Base-by-base conservation (phyloP, 257 asterid genomes). In the Agastache rugosa region DNA sequence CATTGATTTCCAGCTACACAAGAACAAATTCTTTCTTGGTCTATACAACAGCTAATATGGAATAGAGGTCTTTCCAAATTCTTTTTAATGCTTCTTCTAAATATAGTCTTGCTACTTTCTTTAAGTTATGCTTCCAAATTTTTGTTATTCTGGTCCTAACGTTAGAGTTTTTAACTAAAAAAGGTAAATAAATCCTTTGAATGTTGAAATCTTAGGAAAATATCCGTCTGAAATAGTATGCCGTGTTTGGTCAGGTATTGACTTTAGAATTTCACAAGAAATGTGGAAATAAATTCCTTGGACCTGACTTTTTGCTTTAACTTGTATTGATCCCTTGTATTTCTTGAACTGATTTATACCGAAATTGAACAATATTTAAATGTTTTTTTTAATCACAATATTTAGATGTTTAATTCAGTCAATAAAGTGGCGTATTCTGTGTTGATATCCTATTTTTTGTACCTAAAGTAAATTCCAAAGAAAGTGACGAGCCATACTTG, bases 1-100 rank as follows among this genome's bases (percentile, higher is more conserved):
- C 88, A 15, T 70, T 93, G 75, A 79, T 89, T 54, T 87, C 87
- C 80, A 82, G 85, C 81, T 91, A 93, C 71, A 80, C 91, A 11
- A 75, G 80, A 60, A 77, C 86, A 64, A 65, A 64, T 67, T 81
- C 88, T 31, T 87, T 87, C 83, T 85, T 86, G 84, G 82, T 91
- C 50, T 88, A 91, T 71, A 89, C 85, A 50, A 79, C 89, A 39
- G 47, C 74, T 75, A 83, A 70, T 69, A 62, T 66, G 58, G 78
- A 69, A 71, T 83, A 77, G 71, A 83, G 67, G 63, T 61, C 16
- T 59, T 68, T 54, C 60, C 41, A 65, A 72, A 54, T 53, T 56
- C 42, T 60, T 65, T 59, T 39, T 56, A 17, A 11, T 62, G 44
- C 67, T 63, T 3, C 15, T 63, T 70, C 37, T 39, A 35, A 23